Conservation (phyloP, 1,284 basidiomycete species). For the Cutaneotrichosporon cutaneum region DNA sequence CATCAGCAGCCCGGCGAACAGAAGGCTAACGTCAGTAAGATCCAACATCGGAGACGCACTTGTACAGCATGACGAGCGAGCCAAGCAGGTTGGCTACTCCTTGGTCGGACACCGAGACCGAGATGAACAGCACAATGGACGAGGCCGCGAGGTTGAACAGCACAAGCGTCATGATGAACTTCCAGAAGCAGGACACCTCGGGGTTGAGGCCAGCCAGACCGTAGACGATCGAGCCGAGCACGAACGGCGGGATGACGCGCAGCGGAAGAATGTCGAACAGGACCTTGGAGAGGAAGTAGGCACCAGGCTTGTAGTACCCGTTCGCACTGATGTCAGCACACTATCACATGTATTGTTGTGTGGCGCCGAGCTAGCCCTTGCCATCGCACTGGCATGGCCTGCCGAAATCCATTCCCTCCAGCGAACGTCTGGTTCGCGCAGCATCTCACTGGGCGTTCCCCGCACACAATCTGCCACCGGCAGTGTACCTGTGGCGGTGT, state of each 20-base stretch:
- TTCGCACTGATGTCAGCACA: constrained; percentile 66
- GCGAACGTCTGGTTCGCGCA: no score
- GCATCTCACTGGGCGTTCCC: no score
- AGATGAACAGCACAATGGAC: constrained; percentile 83
- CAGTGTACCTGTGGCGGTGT: no score
- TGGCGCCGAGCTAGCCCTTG: no score
- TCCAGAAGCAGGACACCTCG: constrained; percentile 87
- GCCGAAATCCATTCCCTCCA: no score
- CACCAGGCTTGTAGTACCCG: constrained; percentile 92
- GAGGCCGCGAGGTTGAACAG: constrained; percentile 94
- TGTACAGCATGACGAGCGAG: constrained; percentile 94
- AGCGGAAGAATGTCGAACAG: constrained; percentile 94
- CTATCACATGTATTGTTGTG: no score
- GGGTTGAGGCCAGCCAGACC: constrained; percentile 89
- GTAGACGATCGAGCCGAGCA: constrained; percentile 94
- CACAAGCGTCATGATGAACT: constrained; percentile 91
- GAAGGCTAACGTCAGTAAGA: constrained; percentile 60
- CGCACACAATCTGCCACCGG: no score
- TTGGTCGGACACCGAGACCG: constrained; percentile 78
- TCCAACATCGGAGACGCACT: constrained; percentile 61
- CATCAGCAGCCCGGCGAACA: constrained; percentile 93
- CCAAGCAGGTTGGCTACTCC: constrained; percentile 91
- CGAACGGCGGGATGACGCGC: constrained; percentile 86
- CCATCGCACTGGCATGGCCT: no score
- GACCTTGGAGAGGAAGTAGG: constrained; percentile 94